Evolutionary conservation across 306 rosid species (phyloP), one percentile per base, ranked within the genome.

Genomic region (Leucaena leucocephala): DNA sequence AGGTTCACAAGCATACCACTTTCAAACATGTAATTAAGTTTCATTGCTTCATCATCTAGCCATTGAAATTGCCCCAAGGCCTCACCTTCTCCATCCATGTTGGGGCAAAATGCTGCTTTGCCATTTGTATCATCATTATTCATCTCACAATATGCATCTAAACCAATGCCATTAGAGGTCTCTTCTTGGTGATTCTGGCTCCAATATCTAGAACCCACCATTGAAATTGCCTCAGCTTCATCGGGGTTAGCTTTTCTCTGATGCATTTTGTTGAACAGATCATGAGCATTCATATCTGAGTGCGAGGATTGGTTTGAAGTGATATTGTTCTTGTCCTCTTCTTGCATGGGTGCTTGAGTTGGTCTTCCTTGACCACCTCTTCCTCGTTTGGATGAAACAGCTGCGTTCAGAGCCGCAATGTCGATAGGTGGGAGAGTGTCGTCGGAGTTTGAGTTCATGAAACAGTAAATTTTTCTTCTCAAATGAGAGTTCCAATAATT

Each of bases 401-500:
- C 75, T 9, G 63, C n/a, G 54, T 79, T 85, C 1, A 82, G 71
- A 34, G 67, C 48, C 57, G 82, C 71, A 27, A 62, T 64, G 57
- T 80, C 84, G 64, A 76, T 78, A 3, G 85, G 83, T 49, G 88
- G 39, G 8, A 80, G 79, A 22, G 79, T 67, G 33, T 87, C 82
- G 1, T 82, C 81, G 7, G 80, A 73, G 2, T 77, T 84, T 10
- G 80, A 76, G 42, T 76, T 85, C 86, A 71, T 82, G 90, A 85
- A 88, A 75, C 84, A 83, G 87, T 91, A 81, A 11, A 86, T 78
- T 83, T 92, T 90, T 57, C 97, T 84, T 70, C 96, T 86, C 75
- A 94, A 68, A 76, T 90, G 97, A 66, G 97, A 91, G 86, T 92
- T 94, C 98, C 97, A 91, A 64, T 91, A 93, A 70, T 93, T 93